Conservation (phyloP, 176 grass and related monocot genomes). For the Zoysia japonica region DNA sequence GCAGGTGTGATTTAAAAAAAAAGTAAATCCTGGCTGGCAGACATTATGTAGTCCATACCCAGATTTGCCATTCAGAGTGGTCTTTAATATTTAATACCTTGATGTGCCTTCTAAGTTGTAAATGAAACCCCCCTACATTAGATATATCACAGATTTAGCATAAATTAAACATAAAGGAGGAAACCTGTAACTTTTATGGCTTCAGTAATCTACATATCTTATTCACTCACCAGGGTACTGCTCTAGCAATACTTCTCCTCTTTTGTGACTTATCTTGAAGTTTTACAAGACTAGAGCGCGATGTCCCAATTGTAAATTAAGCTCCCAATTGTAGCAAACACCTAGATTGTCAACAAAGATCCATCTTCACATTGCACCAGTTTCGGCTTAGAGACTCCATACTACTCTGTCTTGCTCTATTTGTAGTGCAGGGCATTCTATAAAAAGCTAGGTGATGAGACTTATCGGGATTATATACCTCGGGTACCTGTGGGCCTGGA, state of each 20-base stretch:
- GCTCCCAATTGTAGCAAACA: background rate
- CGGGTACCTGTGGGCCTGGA: too few relatives aligned
- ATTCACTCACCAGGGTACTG: background rate
- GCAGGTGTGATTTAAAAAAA: background rate
- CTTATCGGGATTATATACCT: too few relatives aligned
- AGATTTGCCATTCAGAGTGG: background rate
- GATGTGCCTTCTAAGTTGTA: background rate
- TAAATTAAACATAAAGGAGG: background rate
- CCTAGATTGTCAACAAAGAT: conserved; percentile 6
- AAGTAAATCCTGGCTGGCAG: background rate
- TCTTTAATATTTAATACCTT: background rate
- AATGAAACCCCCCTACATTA: background rate
- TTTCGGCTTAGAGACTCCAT: background rate
- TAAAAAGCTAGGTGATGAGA: background rate
- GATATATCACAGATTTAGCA: conserved; percentile 8
- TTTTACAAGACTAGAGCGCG: background rate
- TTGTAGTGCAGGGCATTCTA: background rate
- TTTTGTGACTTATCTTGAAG: background rate
- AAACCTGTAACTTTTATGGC: background rate
- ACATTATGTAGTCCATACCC: background rate
- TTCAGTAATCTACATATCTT: background rate
- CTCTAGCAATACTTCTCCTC: background rate
- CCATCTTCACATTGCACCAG: background rate
- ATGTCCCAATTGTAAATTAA: background rate
- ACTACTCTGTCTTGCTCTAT: background rate